Evolutionary conservation across 345 rosid genomes (phyloP), one percentile per base, ranked within the genome.

Genomic region (Clausena lansium): DNA sequence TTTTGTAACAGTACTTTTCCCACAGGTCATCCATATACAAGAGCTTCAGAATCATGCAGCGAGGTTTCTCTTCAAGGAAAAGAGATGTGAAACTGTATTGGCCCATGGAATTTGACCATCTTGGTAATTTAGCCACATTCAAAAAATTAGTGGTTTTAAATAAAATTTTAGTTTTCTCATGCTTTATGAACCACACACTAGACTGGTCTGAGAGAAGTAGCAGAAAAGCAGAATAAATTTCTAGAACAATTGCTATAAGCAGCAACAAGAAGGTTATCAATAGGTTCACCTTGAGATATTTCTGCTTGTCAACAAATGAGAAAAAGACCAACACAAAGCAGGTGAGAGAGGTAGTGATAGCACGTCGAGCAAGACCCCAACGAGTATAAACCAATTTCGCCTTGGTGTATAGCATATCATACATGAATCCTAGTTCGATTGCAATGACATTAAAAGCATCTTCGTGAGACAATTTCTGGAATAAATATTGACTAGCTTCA

Each of bases 381-480:
- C 0, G 7, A 13, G 54, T 59, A 38, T 59, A n/a, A 17, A 38
- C 19, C 17, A 73, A 65, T 2, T 5, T 15, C 59, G 76, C 85
- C 74, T 84, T 84, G 38, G 84, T 84, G 72, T 76, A 73, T n/a
- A 84, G 82, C 27, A 81, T 13, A 69, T 81, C 79, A 38, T 75
- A 84, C 76, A 81, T 66, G 73, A 86, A 82, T 5, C 83, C 84
- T 5, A 82, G 81, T 59, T 82, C 89, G 11, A 84, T 80, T 54
- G 76, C 84, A 3, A 84, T 67, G 28, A 86, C 77, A 15, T 67
- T 7, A 24, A 84, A 86, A 35, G 85, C 85, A 0, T 65, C 36
- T 54, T 32, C 57, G 5, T 4, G 2, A 8, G 71, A 1, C 76
- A 72, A 30, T 0, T 57, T 2, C 70, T 9, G 2, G 19, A 82